A percentile compares a stretch with the other conserved stretches of the same genome.
phyloP scores from a whole-genome alignment of 192 early-diverging fungal species.

The Coemansia sp. region DNA sequence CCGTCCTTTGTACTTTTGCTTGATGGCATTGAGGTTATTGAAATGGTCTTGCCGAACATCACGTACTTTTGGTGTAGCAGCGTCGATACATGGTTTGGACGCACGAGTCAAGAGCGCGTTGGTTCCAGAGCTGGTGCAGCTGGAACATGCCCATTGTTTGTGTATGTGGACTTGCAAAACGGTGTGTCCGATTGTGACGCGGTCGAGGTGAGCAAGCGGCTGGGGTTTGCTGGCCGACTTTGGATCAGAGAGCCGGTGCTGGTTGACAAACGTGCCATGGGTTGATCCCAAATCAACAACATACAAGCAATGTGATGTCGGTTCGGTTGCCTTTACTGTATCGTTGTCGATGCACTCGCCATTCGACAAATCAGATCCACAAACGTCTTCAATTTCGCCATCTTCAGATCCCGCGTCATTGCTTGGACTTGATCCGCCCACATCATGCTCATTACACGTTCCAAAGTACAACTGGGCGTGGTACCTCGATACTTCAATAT shows the following conservation, averaged over 20 bases:
- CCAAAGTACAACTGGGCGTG: constrained; percentile 60
- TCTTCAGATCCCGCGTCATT: constrained; percentile 32
- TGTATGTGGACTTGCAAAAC: constrained; percentile 66
- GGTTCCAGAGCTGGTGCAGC: constrained; percentile 56
- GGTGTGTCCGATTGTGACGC: constrained; percentile 60
- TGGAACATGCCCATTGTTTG: constrained; percentile 60
- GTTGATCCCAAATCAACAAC: constrained; percentile 70
- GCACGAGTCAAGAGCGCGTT: constrained; percentile 48
- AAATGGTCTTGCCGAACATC: constrained; percentile 18
- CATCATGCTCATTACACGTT: constrained; percentile 21
- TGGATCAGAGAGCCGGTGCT: constrained; percentile 59
- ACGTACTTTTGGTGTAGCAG: not conserved
- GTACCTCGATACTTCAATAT: constrained; percentile 64
- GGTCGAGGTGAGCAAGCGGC: constrained; percentile 59
- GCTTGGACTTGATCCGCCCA: not conserved
- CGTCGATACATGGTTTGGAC: not conserved
- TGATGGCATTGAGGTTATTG: constrained; percentile 25
- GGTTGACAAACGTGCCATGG: constrained; percentile 76
- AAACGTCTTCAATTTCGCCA: constrained; percentile 28
- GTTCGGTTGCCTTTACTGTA: not conserved
- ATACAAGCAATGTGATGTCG: constrained; percentile 26
- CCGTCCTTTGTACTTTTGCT: constrained; percentile 14
- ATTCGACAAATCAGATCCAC: constrained; percentile 13
- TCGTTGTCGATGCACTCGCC: constrained; percentile 19
- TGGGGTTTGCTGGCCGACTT: constrained; percentile 64